Conservation (phyloP, 441 rosid species). For the Melastoma candidum region DNA sequence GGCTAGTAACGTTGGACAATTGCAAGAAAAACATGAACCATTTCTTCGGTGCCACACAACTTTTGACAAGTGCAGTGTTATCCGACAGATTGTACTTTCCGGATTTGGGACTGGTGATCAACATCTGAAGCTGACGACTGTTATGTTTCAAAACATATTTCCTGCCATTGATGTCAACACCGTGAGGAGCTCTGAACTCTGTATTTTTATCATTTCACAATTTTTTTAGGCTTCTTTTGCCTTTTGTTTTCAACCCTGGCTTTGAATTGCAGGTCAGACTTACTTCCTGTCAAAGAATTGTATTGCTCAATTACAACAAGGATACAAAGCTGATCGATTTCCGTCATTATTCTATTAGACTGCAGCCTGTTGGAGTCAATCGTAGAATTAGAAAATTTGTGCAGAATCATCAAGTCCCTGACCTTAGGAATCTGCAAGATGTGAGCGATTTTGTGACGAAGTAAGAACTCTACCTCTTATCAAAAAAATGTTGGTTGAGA, state of each 20-base stretch:
- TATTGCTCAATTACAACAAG: constrained; percentile 75
- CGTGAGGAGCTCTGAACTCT: constrained; percentile 31
- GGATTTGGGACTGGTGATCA: constrained; percentile 81
- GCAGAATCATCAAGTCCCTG: constrained; percentile 86
- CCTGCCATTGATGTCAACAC: constrained; percentile 86
- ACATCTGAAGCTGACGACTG: constrained; percentile 70
- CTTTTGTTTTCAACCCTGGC: constrained; percentile 11
- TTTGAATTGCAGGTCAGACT: constrained; percentile 68
- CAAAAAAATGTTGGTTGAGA: background rate
- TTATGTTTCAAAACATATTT: constrained; percentile 92
- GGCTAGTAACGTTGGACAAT: no score
- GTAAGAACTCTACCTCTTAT: constrained; percentile 30
- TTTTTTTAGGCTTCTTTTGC: constrained; percentile 7
- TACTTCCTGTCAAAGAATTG: constrained; percentile 86
- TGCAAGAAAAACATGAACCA: no score
- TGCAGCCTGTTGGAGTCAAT: constrained; percentile 86
- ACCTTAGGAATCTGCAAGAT: constrained; percentile 83
- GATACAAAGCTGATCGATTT: constrained; percentile 79
- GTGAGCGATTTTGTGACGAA: constrained; percentile 82
- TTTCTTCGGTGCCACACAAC: background rate
- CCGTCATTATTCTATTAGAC: constrained; percentile 83
- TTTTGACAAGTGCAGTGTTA: background rate
- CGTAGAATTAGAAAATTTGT: constrained; percentile 86
- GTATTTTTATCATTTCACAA: constrained; percentile 4
- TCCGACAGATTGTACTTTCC: constrained; percentile 76